These are phyloP conservation scores for Acer yangbiense DNA, from an alignment of 345 rosid species.

Conservation along the genomic window DNA sequence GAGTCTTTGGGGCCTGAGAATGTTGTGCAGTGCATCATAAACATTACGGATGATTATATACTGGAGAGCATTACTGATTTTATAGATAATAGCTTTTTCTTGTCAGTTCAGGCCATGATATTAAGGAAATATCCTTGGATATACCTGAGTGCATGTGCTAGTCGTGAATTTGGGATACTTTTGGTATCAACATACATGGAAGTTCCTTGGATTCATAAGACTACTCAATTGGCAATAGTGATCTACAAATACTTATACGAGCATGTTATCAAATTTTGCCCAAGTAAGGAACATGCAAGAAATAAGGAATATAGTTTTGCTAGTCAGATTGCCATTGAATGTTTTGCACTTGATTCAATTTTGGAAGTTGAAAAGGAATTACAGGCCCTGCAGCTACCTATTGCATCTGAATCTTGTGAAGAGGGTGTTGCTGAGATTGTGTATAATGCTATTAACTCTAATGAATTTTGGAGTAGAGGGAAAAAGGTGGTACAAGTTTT, in stretches of 20 bases:
- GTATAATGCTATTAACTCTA: neutral
- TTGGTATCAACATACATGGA: neutral
- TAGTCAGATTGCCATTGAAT: neutral
- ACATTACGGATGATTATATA: too few relatives aligned
- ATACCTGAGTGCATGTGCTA: neutral
- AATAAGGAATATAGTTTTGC: neutral
- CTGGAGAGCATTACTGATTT: too few relatives aligned
- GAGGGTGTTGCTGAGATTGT: neutral
- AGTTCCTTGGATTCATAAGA: neutral
- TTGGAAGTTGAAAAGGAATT: slow-evolving; percentile 1
- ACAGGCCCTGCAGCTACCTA: neutral
- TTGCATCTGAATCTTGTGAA: neutral
- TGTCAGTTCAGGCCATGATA: too few relatives aligned
- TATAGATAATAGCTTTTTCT: too few relatives aligned
- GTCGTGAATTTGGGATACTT: neutral
- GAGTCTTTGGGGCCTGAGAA: too few relatives aligned
- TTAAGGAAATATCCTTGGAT: too few relatives aligned
- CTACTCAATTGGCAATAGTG: neutral
- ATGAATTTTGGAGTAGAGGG: slow-evolving; percentile 18
- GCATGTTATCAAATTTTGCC: neutral
- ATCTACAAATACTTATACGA: neutral
- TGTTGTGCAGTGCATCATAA: too few relatives aligned
- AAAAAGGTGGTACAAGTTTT: slow-evolving; percentile 6
- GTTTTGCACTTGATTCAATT: slow-evolving; percentile 12
- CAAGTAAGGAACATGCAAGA: neutral